Percentiles rank a stretch among this genome's conserved stretches.
These are phyloP conservation scores for Excoecaria cochinchinensis DNA, from an alignment of 345 rosid genomes.

Conservation along the genomic window DNA sequence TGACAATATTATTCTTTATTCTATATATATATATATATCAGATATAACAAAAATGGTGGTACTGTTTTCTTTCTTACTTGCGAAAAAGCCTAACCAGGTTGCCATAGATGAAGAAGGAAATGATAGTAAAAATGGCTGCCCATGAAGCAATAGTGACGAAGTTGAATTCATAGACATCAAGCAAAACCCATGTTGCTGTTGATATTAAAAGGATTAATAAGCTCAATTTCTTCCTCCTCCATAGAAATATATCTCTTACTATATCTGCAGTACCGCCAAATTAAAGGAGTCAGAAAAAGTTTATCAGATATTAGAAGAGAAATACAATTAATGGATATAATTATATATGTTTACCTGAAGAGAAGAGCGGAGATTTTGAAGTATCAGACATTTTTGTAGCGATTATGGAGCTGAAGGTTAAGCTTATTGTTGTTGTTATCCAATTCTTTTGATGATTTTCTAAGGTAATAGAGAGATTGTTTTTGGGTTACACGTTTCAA, in stretches of 20 bases:
- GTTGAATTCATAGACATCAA: conserved; percentile 41
- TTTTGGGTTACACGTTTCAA: conserved; percentile 6
- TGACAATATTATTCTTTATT: neutral
- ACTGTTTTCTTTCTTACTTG: conserved; percentile 33
- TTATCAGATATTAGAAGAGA: too few species aligned
- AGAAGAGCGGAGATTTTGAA: neutral
- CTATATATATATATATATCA: too few species aligned
- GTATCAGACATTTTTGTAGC: neutral
- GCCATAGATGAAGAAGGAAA: conserved; percentile 48
- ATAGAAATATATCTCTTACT: conserved; percentile 38
- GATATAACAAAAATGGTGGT: neutral
- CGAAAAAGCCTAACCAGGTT: conserved; percentile 46
- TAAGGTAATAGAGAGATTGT: neutral
- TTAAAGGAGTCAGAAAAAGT: neutral
- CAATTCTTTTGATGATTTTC: neutral
- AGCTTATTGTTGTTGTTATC: neutral
- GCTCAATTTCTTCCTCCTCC: conserved; percentile 56
- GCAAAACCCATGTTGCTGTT: conserved; percentile 43
- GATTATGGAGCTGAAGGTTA: neutral
- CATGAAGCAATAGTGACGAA: conserved; percentile 46
- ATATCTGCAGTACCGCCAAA: conserved; percentile 12
- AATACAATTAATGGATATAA: too few species aligned
- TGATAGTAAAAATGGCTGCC: conserved; percentile 31
- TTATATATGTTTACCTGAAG: conserved; percentile 9
- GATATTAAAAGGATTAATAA: conserved; percentile 29